Base-by-base conservation (phyloP, 2,329 filamentous ascomycete genomes). In the Penicillium psychrosexuale region DNA sequence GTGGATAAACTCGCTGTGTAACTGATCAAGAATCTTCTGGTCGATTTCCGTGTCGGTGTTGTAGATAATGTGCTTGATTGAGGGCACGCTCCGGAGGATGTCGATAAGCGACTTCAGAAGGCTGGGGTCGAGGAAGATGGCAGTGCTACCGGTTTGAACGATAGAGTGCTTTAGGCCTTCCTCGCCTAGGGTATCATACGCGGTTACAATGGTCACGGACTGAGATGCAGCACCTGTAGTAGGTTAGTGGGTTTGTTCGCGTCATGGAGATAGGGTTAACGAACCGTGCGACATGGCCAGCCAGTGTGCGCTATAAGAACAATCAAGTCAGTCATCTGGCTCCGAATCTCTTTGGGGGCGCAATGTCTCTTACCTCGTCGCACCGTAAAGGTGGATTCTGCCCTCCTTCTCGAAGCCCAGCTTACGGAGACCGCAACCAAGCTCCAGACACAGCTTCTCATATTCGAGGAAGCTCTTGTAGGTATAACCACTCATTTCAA, bases 101-200 rank as follows among this genome's bases (percentile, higher is more conserved):
- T 79, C 76, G 38, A 78, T 71, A 44, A 87, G 79, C 5, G 85
- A 85, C 13, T 80, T 79, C 49, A 89, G 77, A 47, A 96, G 84
- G 65, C 89, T 85, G 8, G 92, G 88, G 70, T 97, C 92, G 59
- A 91, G 82, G 76, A 92, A 96, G 79, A 97, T 93, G 72, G 87
- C 87, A 66, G 85, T 85, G 49, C 90, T 88, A 59, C 85, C 80
- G 50, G 91, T 94, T 76, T 96, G 89, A 22, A 86, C 80, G 61
- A 97, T 83, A 3, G 91, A 95, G 78, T 96, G 91, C 77, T 88
- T 85, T 60, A 97, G 83, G 44, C 91, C 92, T 59, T 87, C 85
- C 66, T 90, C 84, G 51, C 92, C 92, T 42, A 97, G 86, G 30
- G 91, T 96, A 73, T 97, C 92, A 75, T 97, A 97, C 47, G 92